phyloP scores from a whole-genome alignment of 441 rosid genomes.

The Metrosideros polymorpha region DNA sequence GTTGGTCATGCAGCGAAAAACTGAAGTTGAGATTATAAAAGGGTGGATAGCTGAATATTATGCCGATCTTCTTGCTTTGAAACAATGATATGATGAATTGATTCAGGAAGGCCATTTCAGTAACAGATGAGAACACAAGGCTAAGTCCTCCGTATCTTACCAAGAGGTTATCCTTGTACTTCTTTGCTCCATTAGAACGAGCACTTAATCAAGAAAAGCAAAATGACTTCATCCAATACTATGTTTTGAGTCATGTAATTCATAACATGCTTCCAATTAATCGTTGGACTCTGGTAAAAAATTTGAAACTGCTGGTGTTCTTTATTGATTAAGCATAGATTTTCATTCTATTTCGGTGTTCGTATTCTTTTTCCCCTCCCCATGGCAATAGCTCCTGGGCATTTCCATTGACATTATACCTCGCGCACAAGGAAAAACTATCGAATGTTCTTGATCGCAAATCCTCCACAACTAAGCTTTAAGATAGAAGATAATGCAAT shows the following conservation, averaged over 20 bases:
- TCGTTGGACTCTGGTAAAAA: too few species aligned
- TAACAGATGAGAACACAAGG: neutral
- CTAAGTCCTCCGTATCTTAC: neutral
- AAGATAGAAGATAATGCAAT: too few species aligned
- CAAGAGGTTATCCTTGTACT: neutral
- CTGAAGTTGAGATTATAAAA: neutral
- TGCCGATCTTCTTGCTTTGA: neutral
- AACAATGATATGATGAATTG: neutral
- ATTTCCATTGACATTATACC: neutral
- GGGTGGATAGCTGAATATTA: conserved; percentile 1
- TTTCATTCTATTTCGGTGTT: too few species aligned
- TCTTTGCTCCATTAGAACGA: neutral
- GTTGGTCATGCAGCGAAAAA: neutral
- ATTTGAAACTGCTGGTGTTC: too few species aligned
- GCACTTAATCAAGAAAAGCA: neutral
- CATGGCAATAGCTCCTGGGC: neutral
- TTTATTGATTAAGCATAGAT: too few species aligned
- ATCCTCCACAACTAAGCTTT: neutral
- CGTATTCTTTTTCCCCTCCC: neutral
- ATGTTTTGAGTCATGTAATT: neutral
- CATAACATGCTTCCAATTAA: neutral
- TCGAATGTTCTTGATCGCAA: neutral
- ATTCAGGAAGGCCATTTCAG: neutral
- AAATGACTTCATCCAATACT: neutral
- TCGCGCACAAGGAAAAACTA: neutral